Evolutionary conservation across 208 protist genomes (phyloP), one percentile per base, ranked within the genome.

Genomic region (Leishmania gerbilli): DNA sequence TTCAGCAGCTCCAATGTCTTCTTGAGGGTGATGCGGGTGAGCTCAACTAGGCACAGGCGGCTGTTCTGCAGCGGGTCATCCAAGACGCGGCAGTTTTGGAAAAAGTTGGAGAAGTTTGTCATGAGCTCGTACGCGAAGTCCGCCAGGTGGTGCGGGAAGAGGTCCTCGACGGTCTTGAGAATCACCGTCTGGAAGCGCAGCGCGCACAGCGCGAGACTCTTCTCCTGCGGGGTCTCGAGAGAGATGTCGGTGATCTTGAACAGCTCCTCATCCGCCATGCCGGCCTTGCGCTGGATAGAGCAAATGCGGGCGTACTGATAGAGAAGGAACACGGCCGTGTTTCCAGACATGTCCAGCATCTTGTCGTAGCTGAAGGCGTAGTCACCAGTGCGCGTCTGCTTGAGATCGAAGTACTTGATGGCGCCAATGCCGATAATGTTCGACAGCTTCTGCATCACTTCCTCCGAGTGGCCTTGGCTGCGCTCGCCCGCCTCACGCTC

Each of bases 351-450:
- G 68, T 96, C 92, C 47, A 99, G 95, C 98, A 99, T 99, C 79
- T 97, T 97, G 58, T 99, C 97, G 84, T 96, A 99, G 84, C 88
- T 95, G 87, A 99, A 99, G 56, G 89, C 84, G 92, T 99, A 99
- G 91, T 99, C 96, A 69, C 87, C 94, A 15, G 91, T 92, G 76
- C 98, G 95, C 74, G 92, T 98, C 82, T 97, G 94, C 87, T 97
- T 96, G 37, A 99, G 92, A 87, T 99, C 99, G 80, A 96, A 99
- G 92, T 99, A 99, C 90, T 99, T 99, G 81, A 99, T 89, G 45
- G 98, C 96, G 71, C 95, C 96, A 76, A 99, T 89, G 24, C 98
- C 98, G 58, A 99, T 95, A 49, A 94, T 91, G 77, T 98, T 90
- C 53, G 97, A 87, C 21, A 98, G 94, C 27, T 79, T 64, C 72